Evolutionary conservation across 495 filamentous ascomycete genomes (phyloP).

Genomic region (Halenospora varia): DNA sequence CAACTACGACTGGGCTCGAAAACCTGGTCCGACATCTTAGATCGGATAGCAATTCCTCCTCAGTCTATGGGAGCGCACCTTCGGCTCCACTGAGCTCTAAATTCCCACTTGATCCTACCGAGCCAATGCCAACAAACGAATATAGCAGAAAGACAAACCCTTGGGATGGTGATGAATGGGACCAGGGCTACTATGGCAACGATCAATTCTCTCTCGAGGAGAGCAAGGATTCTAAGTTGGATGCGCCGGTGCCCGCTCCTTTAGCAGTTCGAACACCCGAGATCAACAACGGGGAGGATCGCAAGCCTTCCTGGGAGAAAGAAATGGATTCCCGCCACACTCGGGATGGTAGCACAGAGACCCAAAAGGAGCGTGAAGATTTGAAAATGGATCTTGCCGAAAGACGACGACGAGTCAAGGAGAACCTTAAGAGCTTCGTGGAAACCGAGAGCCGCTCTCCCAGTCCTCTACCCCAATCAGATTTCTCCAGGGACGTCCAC

Average conservation of each 20-base stretch:
- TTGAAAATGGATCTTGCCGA: constrained; percentile 78
- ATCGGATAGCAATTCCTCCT: constrained; percentile 74
- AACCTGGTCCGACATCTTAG: constrained; percentile 86
- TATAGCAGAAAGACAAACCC: constrained; percentile 42
- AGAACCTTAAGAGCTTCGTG: constrained; percentile 70
- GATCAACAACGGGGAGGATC: constrained; percentile 15
- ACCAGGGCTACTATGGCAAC: constrained; percentile 28
- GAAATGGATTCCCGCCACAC: constrained; percentile 29
- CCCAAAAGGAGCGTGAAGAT: constrained; percentile 65
- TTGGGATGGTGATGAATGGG: constrained; percentile 48
- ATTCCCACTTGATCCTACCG: constrained; percentile 30
- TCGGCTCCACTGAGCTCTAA: constrained; percentile 38
- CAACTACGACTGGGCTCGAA: constrained; percentile 59
- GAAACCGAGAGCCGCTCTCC: constrained; percentile 60
- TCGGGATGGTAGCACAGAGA: constrained; percentile 54
- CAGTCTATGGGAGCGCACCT: constrained; percentile 55
- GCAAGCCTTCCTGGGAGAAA: constrained; percentile 30
- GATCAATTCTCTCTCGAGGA: constrained; percentile 4
- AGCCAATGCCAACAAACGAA: constrained; percentile 21
- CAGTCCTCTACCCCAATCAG: constrained; percentile 37
- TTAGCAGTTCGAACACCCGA: constrained; percentile 32
- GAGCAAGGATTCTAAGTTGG: neutral
- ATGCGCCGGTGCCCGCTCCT: constrained; percentile 13
- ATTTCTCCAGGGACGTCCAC: constrained; percentile 29
- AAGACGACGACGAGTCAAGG: constrained; percentile 71